Base-by-base conservation (phyloP, 495 filamentous ascomycete genomes). In the Aspergillus saccharolyticus region DNA sequence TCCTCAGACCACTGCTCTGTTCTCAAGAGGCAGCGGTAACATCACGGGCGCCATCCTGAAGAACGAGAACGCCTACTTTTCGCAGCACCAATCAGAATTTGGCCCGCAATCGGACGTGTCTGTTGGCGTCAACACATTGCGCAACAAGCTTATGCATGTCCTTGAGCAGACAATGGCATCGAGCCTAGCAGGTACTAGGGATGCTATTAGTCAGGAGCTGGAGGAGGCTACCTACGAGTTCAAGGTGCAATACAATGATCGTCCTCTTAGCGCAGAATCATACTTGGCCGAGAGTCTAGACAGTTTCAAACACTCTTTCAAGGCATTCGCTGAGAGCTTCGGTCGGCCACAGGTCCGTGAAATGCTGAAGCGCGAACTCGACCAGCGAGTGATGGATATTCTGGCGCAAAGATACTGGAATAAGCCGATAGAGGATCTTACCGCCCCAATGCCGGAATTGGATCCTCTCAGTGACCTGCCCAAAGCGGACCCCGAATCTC, bases 221-320 rank as follows among this genome's bases (percentile, higher is more conserved):
- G 92, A 97, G 67, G 95, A 99, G 71, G 91, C 94, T 5, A 92
- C 90, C 0, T 99, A 99, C 64, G 94, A 99, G 65, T 97, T 96
- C 81, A 99, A 97, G 68, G 95, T 99, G 18, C 95, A 99, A 70
- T 99, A 99, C 74, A 99, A 97, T 66, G 95, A 99, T 66, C 84
- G 94, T 21, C 89, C 92, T 18, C 76, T 99, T 46, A 94, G 90
- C 58, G 95, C 94, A 0, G 95, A 97, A 69, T 93, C 93, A 14
- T 97, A 99, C 63, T 80, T 99, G 15, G 95, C 94, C 3, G 94
- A 96, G 61, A 93, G 87, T 63, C 78, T 99, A 1, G 94, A 99
- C 67, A 84, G 86, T 15, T 97, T 99, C 80, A 99, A 99, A 77
- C 94, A 97, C 73, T 90, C 90, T 0, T 97, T 97, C 75, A 96